Evolutionary conservation across 768 basidiomycete genomes (phyloP).

Genomic region (Boletellus emodensis): DNA sequence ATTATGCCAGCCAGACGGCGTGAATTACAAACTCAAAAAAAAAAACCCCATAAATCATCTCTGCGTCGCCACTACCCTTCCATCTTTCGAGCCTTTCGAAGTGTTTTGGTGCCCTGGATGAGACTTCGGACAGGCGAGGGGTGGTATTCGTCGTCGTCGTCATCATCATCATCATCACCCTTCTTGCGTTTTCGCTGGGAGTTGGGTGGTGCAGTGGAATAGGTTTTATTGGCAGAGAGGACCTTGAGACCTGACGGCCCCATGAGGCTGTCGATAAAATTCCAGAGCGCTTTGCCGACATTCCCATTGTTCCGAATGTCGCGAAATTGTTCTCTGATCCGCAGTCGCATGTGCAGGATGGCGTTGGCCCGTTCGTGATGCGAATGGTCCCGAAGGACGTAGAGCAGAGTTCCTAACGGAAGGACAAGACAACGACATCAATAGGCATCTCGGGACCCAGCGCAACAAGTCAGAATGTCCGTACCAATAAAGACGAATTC

Average conservation of each 20-base stretch:
- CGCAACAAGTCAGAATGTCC: conserved; percentile 5
- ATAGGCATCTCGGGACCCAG: neutral
- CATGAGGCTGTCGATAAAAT: conserved; percentile 42
- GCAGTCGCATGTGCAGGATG: conserved; percentile 52
- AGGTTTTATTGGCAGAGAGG: conserved; percentile 23
- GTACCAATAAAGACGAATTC: conserved; percentile 81
- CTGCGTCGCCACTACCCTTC: neutral
- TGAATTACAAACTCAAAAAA: neutral
- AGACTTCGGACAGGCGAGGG: conserved; percentile 41
- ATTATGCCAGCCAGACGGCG: neutral
- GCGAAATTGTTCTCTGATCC: conserved; percentile 50
- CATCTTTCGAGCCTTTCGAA: conserved; percentile 34
- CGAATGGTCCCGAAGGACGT: conserved; percentile 41
- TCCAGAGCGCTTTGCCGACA: conserved; percentile 58
- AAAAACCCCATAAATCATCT: neutral
- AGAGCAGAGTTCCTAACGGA: conserved; percentile 60
- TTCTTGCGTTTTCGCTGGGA: conserved; percentile 31
- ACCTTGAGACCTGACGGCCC: conserved; percentile 31
- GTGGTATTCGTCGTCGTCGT: conserved; percentile 47
- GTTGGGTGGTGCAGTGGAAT: conserved; percentile 4
- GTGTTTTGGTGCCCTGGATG: conserved; percentile 39
- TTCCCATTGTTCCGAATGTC: conserved; percentile 63
- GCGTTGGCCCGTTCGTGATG: conserved; percentile 49
- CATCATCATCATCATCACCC: conserved; percentile 28
- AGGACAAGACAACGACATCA: neutral